Evolutionary conservation across 2,329 filamentous ascomycete species (phyloP).

Genomic region (Talaromyces sp.): DNA sequence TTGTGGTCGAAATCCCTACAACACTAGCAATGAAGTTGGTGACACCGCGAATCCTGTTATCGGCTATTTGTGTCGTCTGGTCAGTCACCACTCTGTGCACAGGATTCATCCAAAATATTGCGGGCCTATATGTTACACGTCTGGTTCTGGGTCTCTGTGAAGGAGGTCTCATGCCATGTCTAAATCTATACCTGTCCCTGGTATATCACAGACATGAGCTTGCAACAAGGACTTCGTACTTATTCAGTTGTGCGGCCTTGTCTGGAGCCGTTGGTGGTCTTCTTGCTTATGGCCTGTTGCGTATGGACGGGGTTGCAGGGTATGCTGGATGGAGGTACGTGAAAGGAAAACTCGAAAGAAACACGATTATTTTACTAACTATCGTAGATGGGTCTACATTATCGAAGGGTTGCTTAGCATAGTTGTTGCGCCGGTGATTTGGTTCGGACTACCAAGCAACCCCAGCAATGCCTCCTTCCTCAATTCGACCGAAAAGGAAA

Average conservation of each 20-base stretch:
- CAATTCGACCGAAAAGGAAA: constrained; percentile 52
- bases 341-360: background rate
- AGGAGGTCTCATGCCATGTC: background rate
- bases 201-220: constrained; percentile 7
- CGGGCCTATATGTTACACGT: background rate
- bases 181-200: background rate
- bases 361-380: background rate
- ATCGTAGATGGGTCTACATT: constrained; percentile 49
- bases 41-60: background rate
- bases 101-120: background rate
- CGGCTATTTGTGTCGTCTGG: background rate
- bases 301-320: constrained; percentile 50
- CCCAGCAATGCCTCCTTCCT: constrained; percentile 71
- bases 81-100: background rate
- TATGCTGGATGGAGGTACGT: constrained; percentile 48
- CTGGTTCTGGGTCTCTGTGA: background rate
- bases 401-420: constrained; percentile 60
- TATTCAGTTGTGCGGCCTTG: constrained; percentile 32
- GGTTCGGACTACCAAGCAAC: constrained; percentile 63
- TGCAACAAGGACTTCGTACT: constrained; percentile 13
- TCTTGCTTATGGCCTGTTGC: constrained; percentile 55
- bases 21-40: background rate
- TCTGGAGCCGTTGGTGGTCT: constrained; percentile 60
- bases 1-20: background rate
- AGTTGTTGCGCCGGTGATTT: constrained; percentile 57